Evolutionary conservation across 805 yeast genomes (phyloP).

Genomic region (Candida berthetii): DNA sequence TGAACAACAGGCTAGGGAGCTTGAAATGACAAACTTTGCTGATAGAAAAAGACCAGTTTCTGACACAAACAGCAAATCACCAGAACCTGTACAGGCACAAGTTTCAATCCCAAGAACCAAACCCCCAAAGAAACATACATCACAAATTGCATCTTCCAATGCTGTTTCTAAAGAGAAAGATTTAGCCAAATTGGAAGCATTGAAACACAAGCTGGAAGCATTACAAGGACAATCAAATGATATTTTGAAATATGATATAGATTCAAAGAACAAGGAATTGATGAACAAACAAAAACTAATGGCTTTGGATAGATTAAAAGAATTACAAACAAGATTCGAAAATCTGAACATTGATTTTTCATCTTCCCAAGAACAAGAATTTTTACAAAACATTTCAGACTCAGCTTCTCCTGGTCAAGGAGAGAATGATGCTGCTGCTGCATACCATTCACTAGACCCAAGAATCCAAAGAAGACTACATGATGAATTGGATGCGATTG

Average conservation of each 20-base stretch:
- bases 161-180: slow-evolving; percentile 35
- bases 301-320: slow-evolving; percentile 67
- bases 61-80: neutral
- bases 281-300: slow-evolving; percentile 53
- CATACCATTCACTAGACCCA: slow-evolving; percentile 25
- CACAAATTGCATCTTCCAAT: slow-evolving; percentile 16
- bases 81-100: slow-evolving; percentile 26
- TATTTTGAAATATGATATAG: slow-evolving; percentile 57
- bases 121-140: slow-evolving; percentile 21
- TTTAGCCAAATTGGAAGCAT: slow-evolving; percentile 43
- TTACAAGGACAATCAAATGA: slow-evolving; percentile 74
- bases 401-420: slow-evolving; percentile 5
- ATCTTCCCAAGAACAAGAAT: slow-evolving; percentile 12
- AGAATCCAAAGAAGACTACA: slow-evolving; percentile 33
- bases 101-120: too few species aligned
- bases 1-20: slow-evolving; percentile 76
- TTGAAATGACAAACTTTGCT: slow-evolving; percentile 81
- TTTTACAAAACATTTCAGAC: slow-evolving; percentile 12
- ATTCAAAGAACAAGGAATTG: slow-evolving; percentile 44
- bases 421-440: neutral
- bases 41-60: slow-evolving; percentile 27
- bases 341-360: slow-evolving; percentile 55
- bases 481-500: slow-evolving; percentile 26
- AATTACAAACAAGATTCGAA: slow-evolving; percentile 60
- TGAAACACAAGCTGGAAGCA: slow-evolving; percentile 52